Percentiles rank a stretch among this genome's conserved stretches.
These are phyloP conservation scores for Camellia granthamiana DNA, from an alignment of 148 eudicot species.

Conservation along the genomic window DNA sequence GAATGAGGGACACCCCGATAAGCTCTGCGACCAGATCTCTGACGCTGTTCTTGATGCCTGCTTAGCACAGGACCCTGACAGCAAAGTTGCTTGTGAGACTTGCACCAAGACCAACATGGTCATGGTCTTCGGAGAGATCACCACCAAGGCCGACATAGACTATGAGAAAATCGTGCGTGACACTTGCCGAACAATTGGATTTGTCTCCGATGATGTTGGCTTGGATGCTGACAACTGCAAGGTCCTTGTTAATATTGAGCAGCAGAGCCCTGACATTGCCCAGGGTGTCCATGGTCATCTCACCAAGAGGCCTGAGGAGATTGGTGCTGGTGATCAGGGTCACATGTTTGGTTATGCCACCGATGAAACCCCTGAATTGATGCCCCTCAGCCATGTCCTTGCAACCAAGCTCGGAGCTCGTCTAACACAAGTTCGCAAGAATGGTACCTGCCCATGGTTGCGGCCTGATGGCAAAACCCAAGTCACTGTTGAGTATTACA, in stretches of 20 bases:
- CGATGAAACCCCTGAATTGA: slow-evolving; percentile 29
- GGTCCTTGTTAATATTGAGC: slow-evolving; percentile 25
- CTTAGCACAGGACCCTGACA: slow-evolving; percentile 31
- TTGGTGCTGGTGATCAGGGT: slow-evolving; percentile 33
- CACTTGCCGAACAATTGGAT: slow-evolving; percentile 27
- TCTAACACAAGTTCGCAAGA: slow-evolving; percentile 25
- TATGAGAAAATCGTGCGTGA: slow-evolving; percentile 32
- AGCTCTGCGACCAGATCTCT: slow-evolving; percentile 33
- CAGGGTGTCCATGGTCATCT: slow-evolving; percentile 33
- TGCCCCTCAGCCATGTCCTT: slow-evolving; percentile 34
- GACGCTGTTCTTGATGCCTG: slow-evolving; percentile 34
- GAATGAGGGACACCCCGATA: slow-evolving; percentile 35
- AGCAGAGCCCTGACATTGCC: slow-evolving; percentile 29
- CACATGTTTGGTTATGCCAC: slow-evolving; percentile 34
- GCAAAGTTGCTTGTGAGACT: slow-evolving; percentile 32
- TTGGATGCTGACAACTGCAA: slow-evolving; percentile 30
- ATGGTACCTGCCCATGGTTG: slow-evolving; percentile 25
- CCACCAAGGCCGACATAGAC: slow-evolving; percentile 25
- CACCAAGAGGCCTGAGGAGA: slow-evolving; percentile 31
- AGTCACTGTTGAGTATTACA: slow-evolving; percentile 29
- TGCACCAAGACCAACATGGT: slow-evolving; percentile 32
- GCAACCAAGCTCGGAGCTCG: slow-evolving; percentile 32
- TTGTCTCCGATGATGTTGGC: slow-evolving; percentile 31
- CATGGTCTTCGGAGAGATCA: slow-evolving; percentile 31
- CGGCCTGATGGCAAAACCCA: slow-evolving; percentile 33